Evolutionary conservation across 2,329 filamentous ascomycete genomes (phyloP).

Genomic region (Pestalotiopsis sp.): DNA sequence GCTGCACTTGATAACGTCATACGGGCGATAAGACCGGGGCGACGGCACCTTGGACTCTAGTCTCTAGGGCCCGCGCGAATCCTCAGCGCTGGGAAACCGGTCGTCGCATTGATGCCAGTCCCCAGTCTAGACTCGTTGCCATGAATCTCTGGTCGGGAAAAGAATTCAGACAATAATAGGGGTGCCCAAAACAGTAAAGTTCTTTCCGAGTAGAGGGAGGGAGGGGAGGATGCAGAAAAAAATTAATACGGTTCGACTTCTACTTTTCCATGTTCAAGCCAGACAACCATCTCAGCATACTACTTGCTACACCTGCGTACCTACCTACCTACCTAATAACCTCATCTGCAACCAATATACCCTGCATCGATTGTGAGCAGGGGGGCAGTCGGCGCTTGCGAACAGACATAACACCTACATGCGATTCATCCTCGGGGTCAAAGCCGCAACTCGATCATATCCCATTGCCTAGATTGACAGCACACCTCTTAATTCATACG

Average conservation of each 20-base stretch:
- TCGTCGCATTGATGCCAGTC: slow-evolving; percentile 3
- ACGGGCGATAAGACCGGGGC: slow-evolving; percentile 4
- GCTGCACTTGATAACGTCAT: slow-evolving; percentile 3
- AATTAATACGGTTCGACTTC: not conserved
- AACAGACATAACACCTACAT: not conserved
- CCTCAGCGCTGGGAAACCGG: not conserved
- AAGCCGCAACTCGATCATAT: too few relatives aligned
- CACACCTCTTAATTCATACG: not conserved
- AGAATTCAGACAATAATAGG: not conserved
- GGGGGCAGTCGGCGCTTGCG: not conserved
- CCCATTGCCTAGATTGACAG: not conserved
- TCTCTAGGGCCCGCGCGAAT: slow-evolving; percentile 1
- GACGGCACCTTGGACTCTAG: not conserved
- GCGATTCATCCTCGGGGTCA: not conserved
- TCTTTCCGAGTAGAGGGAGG: not conserved
- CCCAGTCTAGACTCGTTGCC: slow-evolving; percentile 2
- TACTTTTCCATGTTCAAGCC: not conserved
- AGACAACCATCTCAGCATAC: not conserved
- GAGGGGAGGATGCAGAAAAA: not conserved
- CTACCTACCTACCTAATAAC: not conserved
- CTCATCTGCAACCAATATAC: not conserved
- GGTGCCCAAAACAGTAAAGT: not conserved
- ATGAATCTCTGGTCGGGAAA: not conserved
- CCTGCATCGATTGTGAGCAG: not conserved
- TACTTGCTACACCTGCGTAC: not conserved